A percentile compares a stretch with the other conserved stretches of the same genome.
Conservation (phyloP, 1,139 yeast genomes). For the Diutina scorzettiae region DNA sequence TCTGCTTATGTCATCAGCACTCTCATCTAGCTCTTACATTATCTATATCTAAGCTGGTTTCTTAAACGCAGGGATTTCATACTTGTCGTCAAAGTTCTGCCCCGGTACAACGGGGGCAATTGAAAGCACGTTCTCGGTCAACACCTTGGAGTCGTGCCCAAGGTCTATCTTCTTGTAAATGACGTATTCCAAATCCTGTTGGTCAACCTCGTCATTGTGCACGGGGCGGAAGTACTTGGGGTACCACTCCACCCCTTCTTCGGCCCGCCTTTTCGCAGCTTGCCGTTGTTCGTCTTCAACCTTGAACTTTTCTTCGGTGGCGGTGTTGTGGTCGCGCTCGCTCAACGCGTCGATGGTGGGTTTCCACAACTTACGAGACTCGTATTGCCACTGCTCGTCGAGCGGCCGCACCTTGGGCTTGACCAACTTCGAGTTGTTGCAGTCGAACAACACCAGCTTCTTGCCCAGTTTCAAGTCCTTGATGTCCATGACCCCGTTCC, state of each 20-base stretch:
- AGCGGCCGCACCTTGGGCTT: slow-evolving; percentile 69
- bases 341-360: slow-evolving; percentile 71
- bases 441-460: slow-evolving; percentile 51
- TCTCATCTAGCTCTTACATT: too few relatives aligned
- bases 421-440: slow-evolving; percentile 35
- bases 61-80: slow-evolving; percentile 56
- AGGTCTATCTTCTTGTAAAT: slow-evolving; percentile 44
- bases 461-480: slow-evolving; percentile 39
- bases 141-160: slow-evolving; percentile 33
- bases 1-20: too few relatives aligned
- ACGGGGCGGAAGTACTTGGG: slow-evolving; percentile 59
- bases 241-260: slow-evolving; percentile 68
- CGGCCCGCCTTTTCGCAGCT: slow-evolving; percentile 59
- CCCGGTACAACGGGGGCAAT: slow-evolving; percentile 74
- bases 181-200: slow-evolving; percentile 43
- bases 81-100: slow-evolving; percentile 49
- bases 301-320: slow-evolving; percentile 78
- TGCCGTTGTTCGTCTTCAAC: slow-evolving; percentile 79
- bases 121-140: slow-evolving; percentile 44
- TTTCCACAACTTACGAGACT: slow-evolving; percentile 76
- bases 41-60: slow-evolving; percentile 15
- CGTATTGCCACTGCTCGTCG: slow-evolving; percentile 66
- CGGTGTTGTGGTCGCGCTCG: slow-evolving; percentile 60
- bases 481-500: slow-evolving; percentile 82
- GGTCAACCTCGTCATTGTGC: background rate